A percentile compares a stretch with the other conserved stretches of the same genome.
These are phyloP conservation scores for Amphirosellinia nigrospora DNA, from an alignment of 495 filamentous ascomycete genomes.

Conservation along the genomic window DNA sequence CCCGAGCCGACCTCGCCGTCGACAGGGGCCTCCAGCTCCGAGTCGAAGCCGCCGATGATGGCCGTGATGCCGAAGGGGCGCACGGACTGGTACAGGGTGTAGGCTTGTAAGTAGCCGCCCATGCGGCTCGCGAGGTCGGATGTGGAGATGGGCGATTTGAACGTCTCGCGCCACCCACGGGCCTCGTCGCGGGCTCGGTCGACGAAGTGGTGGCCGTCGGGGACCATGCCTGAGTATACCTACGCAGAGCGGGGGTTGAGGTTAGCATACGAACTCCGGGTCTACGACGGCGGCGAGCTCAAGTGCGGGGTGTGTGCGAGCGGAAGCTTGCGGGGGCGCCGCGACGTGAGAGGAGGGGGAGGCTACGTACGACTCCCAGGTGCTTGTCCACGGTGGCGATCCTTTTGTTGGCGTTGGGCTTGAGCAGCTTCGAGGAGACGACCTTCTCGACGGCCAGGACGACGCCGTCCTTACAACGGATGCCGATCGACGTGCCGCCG, in stretches of 20 bases:
- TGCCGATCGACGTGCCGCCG: constrained; percentile 94
- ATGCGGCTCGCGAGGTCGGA: constrained; percentile 86
- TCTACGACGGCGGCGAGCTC: not conserved
- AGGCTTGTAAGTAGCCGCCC: constrained; percentile 94
- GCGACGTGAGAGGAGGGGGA: not conserved
- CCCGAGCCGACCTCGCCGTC: constrained; percentile 87
- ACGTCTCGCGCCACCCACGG: constrained; percentile 80
- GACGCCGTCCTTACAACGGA: constrained; percentile 96
- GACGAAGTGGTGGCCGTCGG: constrained; percentile 94
- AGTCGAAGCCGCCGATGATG: constrained; percentile 93
- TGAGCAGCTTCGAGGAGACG: constrained; percentile 91
- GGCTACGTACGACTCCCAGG: constrained; percentile 79
- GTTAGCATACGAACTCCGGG: not conserved
- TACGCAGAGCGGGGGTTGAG: constrained; percentile 39
- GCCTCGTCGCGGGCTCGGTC: constrained; percentile 94
- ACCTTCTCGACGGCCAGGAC: constrained; percentile 97
- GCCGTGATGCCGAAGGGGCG: constrained; percentile 95
- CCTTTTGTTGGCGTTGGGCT: constrained; percentile 91
- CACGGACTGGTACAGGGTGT: constrained; percentile 95
- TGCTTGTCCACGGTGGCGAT: constrained; percentile 95
- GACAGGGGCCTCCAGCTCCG: constrained; percentile 75
- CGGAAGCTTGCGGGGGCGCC: too few species aligned
- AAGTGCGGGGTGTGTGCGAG: not conserved
- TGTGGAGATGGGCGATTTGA: constrained; percentile 90
- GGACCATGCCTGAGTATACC: constrained; percentile 92